Evolutionary conservation across 768 basidiomycete genomes (phyloP).

Genomic region (Trametes villosa): DNA sequence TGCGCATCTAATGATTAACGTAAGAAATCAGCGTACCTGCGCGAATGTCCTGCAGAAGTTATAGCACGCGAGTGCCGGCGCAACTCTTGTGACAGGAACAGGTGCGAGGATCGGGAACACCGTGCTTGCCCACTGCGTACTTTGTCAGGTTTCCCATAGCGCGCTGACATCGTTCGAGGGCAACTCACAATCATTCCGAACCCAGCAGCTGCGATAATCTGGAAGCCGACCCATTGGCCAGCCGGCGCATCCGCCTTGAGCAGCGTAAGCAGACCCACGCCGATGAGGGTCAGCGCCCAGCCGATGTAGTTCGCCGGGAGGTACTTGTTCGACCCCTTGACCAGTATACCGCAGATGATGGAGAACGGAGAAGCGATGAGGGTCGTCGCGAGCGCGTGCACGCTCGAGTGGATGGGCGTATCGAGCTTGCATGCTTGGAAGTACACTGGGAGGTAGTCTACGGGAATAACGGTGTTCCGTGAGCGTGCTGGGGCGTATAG

Average conservation of each 20-base stretch:
- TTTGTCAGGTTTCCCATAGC: not conserved
- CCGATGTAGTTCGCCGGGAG: constrained; percentile 35
- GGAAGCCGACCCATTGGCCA: constrained; percentile 34
- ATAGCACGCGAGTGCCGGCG: not conserved
- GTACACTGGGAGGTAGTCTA: constrained; percentile 48
- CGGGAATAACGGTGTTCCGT: too few species aligned
- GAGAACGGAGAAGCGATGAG: constrained; percentile 35
- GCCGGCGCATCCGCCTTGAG: constrained; percentile 27
- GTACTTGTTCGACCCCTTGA: constrained; percentile 34
- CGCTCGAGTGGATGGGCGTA: constrained; percentile 35
- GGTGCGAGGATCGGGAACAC: not conserved
- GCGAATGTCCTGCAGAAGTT: not conserved
- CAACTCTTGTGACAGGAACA: not conserved
- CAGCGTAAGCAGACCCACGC: constrained; percentile 40
- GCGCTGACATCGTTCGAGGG: not conserved
- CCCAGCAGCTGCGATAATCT: constrained; percentile 28
- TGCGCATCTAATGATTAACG: too few species aligned
- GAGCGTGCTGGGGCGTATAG: not conserved
- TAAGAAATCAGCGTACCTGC: not conserved
- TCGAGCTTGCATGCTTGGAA: constrained; percentile 46
- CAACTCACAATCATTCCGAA: constrained; percentile 23
- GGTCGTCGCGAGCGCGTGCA: constrained; percentile 28
- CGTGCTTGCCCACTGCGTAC: not conserved
- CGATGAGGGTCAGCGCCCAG: constrained; percentile 43
- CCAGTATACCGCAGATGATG: constrained; percentile 29